A percentile compares a stretch with the other conserved stretches of the same genome.
Evolutionary conservation across 345 rosid species (phyloP).

Genomic region (Pistacia atlantica): DNA sequence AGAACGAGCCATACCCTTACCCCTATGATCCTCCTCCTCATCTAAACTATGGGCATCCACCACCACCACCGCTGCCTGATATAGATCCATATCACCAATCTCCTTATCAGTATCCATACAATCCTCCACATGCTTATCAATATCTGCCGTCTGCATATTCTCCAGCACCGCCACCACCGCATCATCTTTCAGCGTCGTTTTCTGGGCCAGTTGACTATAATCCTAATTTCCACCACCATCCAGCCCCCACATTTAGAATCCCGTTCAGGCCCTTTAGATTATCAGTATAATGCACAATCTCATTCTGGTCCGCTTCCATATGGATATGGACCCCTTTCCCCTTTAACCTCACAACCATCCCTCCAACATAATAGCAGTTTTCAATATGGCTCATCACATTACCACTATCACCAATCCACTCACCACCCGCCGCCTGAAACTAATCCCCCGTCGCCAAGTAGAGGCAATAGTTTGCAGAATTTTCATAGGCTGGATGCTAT

Average conservation of each 20-base stretch:
- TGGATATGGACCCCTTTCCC: constrained; percentile 38
- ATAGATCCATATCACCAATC: constrained; percentile 50
- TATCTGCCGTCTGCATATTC: constrained; percentile 31
- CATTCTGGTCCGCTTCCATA: constrained; percentile 43
- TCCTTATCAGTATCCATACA: constrained; percentile 27
- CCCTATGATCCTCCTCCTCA: constrained; percentile 42
- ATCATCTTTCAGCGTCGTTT: constrained; percentile 24
- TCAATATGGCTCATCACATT: constrained; percentile 41
- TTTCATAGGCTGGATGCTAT: constrained; percentile 56
- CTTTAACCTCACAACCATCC: constrained; percentile 29
- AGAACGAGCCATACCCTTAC: constrained; percentile 44
- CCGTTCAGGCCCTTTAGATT: constrained; percentile 44
- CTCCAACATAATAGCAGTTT: constrained; percentile 54
- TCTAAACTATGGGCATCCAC: constrained; percentile 47
- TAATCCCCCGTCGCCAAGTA: constrained; percentile 38
- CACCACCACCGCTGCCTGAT: constrained; percentile 62
- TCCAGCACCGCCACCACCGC: constrained; percentile 20
- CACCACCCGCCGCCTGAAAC: constrained; percentile 44
- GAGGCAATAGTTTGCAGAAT: constrained; percentile 38
- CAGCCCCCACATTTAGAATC: constrained; percentile 22
- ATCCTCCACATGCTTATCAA: constrained; percentile 34
- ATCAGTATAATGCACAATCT: constrained; percentile 28
- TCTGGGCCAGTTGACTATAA: constrained; percentile 49
- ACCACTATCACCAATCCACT: constrained; percentile 40
- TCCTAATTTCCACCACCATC: constrained; percentile 20